These are phyloP conservation scores for Juglanconis oblonga DNA, from an alignment of 2,329 filamentous ascomycete genomes.

Conservation along the genomic window DNA sequence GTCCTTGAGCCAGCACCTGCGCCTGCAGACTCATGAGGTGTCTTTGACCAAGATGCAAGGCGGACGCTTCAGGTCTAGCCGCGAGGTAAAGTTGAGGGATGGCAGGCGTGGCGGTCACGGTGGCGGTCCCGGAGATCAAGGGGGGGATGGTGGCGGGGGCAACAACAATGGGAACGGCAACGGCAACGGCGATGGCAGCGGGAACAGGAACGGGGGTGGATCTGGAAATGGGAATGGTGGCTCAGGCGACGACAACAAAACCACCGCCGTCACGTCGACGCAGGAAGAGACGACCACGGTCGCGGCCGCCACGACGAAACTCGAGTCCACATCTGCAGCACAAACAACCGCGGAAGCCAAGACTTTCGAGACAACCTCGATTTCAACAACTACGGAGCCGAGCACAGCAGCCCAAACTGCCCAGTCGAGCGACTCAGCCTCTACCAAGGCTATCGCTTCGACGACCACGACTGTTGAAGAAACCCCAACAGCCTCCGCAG, in stretches of 20 bases:
- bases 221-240: neutral
- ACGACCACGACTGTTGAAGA: neutral
- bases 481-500: neutral
- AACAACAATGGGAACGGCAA: neutral
- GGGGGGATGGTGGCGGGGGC: neutral
- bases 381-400: neutral
- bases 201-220: neutral
- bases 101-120: neutral
- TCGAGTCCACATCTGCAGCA: neutral
- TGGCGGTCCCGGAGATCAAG: neutral
- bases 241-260: neutral
- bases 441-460: neutral
- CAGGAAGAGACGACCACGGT: neutral
- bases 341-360: neutral
- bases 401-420: neutral
- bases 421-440: neutral
- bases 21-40: neutral
- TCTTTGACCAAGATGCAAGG: neutral
- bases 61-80: neutral
- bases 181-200: neutral
- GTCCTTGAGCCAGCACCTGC: neutral
- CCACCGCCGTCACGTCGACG: neutral
- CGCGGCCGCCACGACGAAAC: neutral
- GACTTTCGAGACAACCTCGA: neutral
- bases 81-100: neutral